Evolutionary conservation across 306 rosid species (phyloP).

Genomic region (Senna tora): DNA sequence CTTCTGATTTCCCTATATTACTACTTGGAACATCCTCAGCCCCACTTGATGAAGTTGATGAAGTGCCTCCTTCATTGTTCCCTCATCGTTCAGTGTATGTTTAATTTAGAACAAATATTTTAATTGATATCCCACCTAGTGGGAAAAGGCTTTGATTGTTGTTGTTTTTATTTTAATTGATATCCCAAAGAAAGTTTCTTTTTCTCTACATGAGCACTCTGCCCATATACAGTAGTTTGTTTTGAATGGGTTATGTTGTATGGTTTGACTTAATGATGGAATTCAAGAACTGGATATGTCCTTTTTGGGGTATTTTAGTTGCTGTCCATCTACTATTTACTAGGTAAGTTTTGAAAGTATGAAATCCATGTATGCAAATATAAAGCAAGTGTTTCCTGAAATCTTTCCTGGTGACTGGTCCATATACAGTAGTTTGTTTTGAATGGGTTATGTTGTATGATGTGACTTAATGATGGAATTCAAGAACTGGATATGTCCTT

Average conservation of each 20-base stretch:
- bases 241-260: conserved; percentile 22
- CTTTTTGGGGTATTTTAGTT: background rate
- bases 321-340: background rate
- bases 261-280: conserved; percentile 18
- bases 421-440: conserved; percentile 24
- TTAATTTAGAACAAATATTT: conserved; percentile 33
- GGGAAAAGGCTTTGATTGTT: no score
- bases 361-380: background rate
- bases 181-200: background rate
- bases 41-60: conserved; percentile 70
- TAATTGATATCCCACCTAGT: conserved; percentile 14
- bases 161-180: conserved; percentile 1
- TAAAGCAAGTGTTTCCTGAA: conserved; percentile 18
- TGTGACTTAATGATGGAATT: conserved; percentile 14
- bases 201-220: conserved; percentile 12
- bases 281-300: conserved; percentile 13
- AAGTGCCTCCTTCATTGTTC: conserved; percentile 69
- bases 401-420: background rate
- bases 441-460: conserved; percentile 25
- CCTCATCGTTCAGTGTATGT: conserved; percentile 70
- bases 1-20: conserved; percentile 83
- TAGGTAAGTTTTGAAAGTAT: background rate
- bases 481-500: conserved; percentile 7
- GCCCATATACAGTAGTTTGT: conserved; percentile 4
- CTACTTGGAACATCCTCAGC: conserved; percentile 80